Conservation (phyloP, 2,329 filamentous ascomycete genomes). For the Neofusicoccum umdonicola region DNA sequence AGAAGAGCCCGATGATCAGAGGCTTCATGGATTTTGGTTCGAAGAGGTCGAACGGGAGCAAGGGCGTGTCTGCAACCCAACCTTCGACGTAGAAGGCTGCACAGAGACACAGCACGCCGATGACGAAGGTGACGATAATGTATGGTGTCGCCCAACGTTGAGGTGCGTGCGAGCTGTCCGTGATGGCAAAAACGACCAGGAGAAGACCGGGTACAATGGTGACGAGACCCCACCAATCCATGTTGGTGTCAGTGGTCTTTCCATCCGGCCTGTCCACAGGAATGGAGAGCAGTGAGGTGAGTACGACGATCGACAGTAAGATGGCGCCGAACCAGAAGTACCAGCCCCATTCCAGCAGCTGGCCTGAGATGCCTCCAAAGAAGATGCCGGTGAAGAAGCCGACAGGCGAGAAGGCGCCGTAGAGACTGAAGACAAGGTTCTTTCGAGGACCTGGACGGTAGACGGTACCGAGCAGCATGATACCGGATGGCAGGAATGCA, state of each 20-base stretch:
- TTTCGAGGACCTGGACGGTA: conserved; percentile 69
- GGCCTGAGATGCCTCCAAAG: conserved; percentile 58
- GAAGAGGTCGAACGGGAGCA: conserved; percentile 71
- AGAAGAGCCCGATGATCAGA: conserved; percentile 38
- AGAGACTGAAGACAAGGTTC: conserved; percentile 63
- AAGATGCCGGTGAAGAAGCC: conserved; percentile 60
- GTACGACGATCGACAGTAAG: not conserved
- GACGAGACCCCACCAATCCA: conserved; percentile 38
- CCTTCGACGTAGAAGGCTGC: conserved; percentile 69
- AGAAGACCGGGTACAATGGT: conserved; percentile 55
- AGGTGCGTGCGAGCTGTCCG: conserved; percentile 67
- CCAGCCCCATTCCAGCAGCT: conserved; percentile 52
- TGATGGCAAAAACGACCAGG: conserved; percentile 72
- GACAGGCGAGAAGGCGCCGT: conserved; percentile 53
- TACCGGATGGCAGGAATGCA: conserved; percentile 66
- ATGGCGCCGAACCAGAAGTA: conserved; percentile 69
- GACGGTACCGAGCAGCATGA: conserved; percentile 63
- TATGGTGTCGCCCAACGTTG: conserved; percentile 72
- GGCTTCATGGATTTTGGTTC: conserved; percentile 62
- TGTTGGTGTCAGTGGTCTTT: conserved; percentile 24
- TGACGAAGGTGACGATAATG: conserved; percentile 62
- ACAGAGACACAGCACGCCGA: conserved; percentile 61
- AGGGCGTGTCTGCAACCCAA: conserved; percentile 64
- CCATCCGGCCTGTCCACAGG: not conserved
- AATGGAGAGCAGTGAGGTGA: conserved; percentile 22